Percentiles rank a stretch among this genome's conserved stretches.
These are phyloP conservation scores for Candida sp. DNA, from an alignment of 1,139 yeast genomes.

Conservation along the genomic window DNA sequence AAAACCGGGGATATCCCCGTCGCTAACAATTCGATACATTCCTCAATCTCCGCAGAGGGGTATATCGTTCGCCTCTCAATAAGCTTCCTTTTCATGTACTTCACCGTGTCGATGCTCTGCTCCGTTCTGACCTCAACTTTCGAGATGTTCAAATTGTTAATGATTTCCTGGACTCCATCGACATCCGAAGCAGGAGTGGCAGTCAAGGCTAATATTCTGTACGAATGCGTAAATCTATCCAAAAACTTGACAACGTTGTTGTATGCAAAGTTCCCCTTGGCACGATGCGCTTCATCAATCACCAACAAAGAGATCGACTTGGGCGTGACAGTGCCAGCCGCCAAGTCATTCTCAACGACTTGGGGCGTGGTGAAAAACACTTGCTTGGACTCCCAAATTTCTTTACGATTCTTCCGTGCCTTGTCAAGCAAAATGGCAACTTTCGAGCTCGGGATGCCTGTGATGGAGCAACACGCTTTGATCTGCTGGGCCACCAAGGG, in stretches of 20 bases:
- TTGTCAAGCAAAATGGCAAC: constrained; percentile 86
- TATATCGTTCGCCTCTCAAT: constrained; percentile 63
- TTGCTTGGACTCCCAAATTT: constrained; percentile 75
- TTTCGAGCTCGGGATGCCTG: constrained; percentile 78
- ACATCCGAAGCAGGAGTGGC: constrained; percentile 95
- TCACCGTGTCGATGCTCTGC: constrained; percentile 76
- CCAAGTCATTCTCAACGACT: constrained; percentile 89
- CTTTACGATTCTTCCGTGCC: constrained; percentile 63
- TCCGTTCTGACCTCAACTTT: constrained; percentile 88
- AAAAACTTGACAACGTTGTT: constrained; percentile 77
- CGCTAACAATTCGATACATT: constrained; percentile 45
- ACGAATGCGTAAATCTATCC: constrained; percentile 64
- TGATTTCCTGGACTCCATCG: constrained; percentile 87
- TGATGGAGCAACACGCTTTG: constrained; percentile 87
- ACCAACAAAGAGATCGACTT: constrained; percentile 75
- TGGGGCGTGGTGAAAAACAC: constrained; percentile 98
- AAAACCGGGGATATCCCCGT: constrained; percentile 70
- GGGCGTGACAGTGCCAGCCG: constrained; percentile 77
- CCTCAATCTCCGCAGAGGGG: constrained; percentile 54
- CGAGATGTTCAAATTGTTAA: constrained; percentile 74
- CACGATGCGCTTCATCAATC: constrained; percentile 95
- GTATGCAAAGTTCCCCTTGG: constrained; percentile 90
- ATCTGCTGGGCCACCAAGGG: constrained; percentile 99
- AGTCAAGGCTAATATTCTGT: constrained; percentile 82
- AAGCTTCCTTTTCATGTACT: constrained; percentile 75